A percentile compares a stretch with the other conserved stretches of the same genome.
phyloP scores from a whole-genome alignment of 73 alveolate genomes.

The Tetrahymena malaccensis region DNA sequence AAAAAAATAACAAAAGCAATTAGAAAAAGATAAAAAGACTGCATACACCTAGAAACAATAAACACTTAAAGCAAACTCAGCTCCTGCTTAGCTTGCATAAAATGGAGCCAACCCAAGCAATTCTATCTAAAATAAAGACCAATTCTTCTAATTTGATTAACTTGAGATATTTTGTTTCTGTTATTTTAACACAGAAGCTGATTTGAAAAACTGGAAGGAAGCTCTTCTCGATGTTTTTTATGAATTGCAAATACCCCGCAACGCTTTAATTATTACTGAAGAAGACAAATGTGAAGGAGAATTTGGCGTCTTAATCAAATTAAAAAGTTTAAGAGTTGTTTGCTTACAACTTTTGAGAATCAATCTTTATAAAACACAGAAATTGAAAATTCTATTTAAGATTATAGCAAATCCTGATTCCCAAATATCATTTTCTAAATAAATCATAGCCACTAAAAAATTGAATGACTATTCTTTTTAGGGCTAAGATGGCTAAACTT shows the following conservation, averaged over 20 bases:
- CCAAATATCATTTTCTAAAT: neutral
- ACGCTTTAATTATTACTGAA: neutral
- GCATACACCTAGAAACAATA: neutral
- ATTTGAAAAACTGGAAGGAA: neutral
- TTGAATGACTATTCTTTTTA: neutral
- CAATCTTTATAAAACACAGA: neutral
- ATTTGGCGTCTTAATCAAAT: neutral
- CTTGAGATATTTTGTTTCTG: neutral
- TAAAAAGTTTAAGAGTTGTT: neutral
- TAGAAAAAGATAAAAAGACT: neutral
- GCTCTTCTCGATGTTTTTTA: neutral
- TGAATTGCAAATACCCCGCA: neutral
- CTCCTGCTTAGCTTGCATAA: neutral
- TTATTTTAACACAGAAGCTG: neutral
- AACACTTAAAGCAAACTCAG: neutral
- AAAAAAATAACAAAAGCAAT: neutral
- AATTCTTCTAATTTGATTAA: neutral
- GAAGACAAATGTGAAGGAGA: neutral
- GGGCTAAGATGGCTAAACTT: neutral
- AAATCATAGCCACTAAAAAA: neutral
- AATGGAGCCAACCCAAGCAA: neutral
- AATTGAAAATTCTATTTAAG: neutral
- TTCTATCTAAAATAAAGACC: neutral
- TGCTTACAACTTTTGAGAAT: neutral
- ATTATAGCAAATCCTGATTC: neutral